These are phyloP conservation scores for Mycosphaerelloides madeirae DNA, from an alignment of 2,329 filamentous ascomycete genomes.

Conservation along the genomic window DNA sequence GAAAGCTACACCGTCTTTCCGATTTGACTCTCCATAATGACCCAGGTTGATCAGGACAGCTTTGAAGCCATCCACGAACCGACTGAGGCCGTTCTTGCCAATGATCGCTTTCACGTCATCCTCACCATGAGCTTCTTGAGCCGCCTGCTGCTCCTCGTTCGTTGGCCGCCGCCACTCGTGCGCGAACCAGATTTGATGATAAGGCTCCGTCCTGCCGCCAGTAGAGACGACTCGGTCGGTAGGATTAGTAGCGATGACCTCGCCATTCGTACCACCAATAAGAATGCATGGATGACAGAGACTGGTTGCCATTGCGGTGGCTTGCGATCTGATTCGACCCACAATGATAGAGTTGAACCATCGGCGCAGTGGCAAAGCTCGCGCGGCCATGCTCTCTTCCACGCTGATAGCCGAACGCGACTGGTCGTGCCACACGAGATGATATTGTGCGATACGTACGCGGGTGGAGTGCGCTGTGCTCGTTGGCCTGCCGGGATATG, in stretches of 20 bases:
- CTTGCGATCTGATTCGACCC: constrained; percentile 34
- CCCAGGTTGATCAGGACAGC: constrained; percentile 18
- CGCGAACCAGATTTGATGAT: constrained; percentile 54
- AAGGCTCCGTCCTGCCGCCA: constrained; percentile 44
- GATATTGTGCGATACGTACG: constrained; percentile 45
- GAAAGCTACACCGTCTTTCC: constrained; percentile 19
- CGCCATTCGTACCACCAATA: constrained; percentile 49
- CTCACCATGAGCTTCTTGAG: neutral
- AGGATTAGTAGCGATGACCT: constrained; percentile 49
- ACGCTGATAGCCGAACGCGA: constrained; percentile 50
- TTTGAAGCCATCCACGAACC: constrained; percentile 42
- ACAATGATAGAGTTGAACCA: constrained; percentile 46
- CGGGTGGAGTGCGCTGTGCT: constrained; percentile 46
- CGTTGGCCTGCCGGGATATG: constrained; percentile 37
- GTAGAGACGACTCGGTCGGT: constrained; percentile 45
- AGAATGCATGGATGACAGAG: constrained; percentile 53
- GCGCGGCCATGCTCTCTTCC: constrained; percentile 52
- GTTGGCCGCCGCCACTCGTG: constrained; percentile 50
- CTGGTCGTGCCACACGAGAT: constrained; percentile 52
- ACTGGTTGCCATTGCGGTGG: constrained; percentile 44
- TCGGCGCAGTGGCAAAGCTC: constrained; percentile 47
- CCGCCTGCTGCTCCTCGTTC: constrained; percentile 12
- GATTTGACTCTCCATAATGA: constrained; percentile 13
- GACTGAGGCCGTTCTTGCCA: constrained; percentile 20
- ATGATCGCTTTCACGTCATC: constrained; percentile 1